phyloP scores from a whole-genome alignment of 192 early-diverging fungal genomes.

The Endogone sp. region DNA sequence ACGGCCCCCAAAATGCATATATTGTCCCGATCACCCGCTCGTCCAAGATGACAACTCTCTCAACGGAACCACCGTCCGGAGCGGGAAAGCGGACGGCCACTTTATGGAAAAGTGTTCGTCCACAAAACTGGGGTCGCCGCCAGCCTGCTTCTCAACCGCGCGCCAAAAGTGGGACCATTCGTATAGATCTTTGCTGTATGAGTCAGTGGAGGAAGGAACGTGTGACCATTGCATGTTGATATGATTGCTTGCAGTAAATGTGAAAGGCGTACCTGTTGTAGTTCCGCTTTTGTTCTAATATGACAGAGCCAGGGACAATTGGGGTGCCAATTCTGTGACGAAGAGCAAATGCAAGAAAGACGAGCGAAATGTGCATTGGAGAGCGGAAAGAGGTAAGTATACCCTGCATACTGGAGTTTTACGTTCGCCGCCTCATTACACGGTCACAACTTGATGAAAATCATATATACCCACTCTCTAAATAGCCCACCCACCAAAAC shows the following conservation, averaged over 20 bases:
- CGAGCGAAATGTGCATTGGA: too few relatives aligned
- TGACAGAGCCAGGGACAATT: too few relatives aligned
- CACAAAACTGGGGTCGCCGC: background rate
- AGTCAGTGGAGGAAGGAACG: too few relatives aligned
- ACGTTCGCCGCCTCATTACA: background rate
- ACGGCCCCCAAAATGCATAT: constrained; percentile 5
- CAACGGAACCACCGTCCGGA: constrained; percentile 9
- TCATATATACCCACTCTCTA: constrained; percentile 4
- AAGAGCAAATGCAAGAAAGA: too few relatives aligned
- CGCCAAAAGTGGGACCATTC: constrained; percentile 14
- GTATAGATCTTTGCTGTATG: background rate
- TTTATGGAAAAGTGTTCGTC: constrained; percentile 6
- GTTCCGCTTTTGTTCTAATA: too few relatives aligned
- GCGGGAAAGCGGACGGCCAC: constrained; percentile 14
- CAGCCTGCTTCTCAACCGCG: constrained; percentile 4
- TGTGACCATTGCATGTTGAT: too few relatives aligned
- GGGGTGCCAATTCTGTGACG: too few relatives aligned
- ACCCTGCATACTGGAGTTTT: too few relatives aligned
- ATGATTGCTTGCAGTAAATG: too few relatives aligned
- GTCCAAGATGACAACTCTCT: constrained; percentile 12
- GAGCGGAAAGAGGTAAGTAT: too few relatives aligned
- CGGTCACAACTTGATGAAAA: too few relatives aligned
- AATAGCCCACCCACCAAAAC: constrained; percentile 11
- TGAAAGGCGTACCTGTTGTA: too few relatives aligned
- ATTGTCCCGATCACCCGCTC: constrained; percentile 5